phyloP scores from a whole-genome alignment of 768 basidiomycete species.

The Lentinus tigrinus region DNA sequence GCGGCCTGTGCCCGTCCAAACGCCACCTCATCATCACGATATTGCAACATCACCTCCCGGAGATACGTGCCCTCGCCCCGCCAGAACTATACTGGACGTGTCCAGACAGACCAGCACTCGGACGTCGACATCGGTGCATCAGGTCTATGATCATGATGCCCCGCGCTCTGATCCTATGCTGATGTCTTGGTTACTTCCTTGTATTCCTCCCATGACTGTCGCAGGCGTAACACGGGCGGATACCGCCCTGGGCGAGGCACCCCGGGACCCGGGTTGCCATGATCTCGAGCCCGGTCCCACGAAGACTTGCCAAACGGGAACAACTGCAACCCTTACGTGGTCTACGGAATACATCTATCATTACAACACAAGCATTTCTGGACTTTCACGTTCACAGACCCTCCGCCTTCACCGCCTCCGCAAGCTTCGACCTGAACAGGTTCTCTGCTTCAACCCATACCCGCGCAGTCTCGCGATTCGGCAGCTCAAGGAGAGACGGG shows the following conservation, averaged over 20 bases:
- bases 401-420: slow-evolving; percentile 43
- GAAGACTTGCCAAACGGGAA: background rate
- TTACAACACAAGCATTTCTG: background rate
- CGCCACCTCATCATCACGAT: background rate
- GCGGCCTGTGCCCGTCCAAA: too few species aligned
- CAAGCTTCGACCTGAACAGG: slow-evolving; percentile 70
- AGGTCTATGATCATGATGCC: background rate
- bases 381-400: slow-evolving; percentile 17
- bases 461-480: slow-evolving; percentile 57
- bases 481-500: slow-evolving; percentile 79
- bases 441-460: slow-evolving; percentile 90
- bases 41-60: background rate
- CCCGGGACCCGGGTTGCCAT: background rate
- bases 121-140: background rate
- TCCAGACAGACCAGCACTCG: too few species aligned
- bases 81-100: background rate
- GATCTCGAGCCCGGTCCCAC: background rate
- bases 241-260: background rate
- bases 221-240: background rate
- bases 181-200: background rate
- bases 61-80: background rate
- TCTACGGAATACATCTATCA: background rate
- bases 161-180: background rate
- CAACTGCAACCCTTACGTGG: background rate
- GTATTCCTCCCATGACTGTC: background rate